Evolutionary conservation across 495 filamentous ascomycete species (phyloP), one percentile per base, ranked within the genome.

Genomic region (Hypoxylon fragiforme): DNA sequence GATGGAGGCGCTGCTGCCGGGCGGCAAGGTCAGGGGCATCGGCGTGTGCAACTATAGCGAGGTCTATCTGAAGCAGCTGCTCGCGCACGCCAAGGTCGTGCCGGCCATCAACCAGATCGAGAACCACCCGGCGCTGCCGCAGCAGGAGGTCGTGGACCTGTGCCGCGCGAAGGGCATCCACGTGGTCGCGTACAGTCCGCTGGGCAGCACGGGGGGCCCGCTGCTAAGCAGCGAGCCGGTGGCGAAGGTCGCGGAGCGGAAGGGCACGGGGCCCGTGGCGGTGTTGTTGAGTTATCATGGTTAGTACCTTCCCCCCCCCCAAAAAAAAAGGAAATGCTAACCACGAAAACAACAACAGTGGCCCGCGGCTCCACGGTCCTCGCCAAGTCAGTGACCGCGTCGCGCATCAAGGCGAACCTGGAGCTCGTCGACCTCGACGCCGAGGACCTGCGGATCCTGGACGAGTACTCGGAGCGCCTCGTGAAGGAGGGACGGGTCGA

Each of bases 31-130:
- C 42, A 84, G 79, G 70, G 84, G 86, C 13, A 91, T 95, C 57
- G 90, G 90, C 43, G 88, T 95, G 20, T 87, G 81, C 53, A 95
- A 96, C 72, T 92, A 90, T 77, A 88, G 85, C 66, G 77, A 80
- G 44, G 71, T 73, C 44, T 91, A 85, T 65, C 79, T 95, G 1
- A 81, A 91, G 66, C 72, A 91, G 65, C 76, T 95, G 34, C 79
- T 94, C 5, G 75, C 82, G 3, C 73, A 86, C 41, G 82, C 81
- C 42, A 79, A 71, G 24, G 72, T 92, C 32, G 67, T 85, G 0
- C 91, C 91, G 8, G 89, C 90, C n/a, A 87, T 84, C 54, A 94
- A 95, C 74, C 90, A 95, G 81, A 91, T 95, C 65, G 91, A 96
- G 75, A 91, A 92, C 74, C 88, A 92, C 75, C 86, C 86, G 4